These are phyloP conservation scores for Acanthamoeba culbertsoni DNA, from an alignment of 208 protist genomes.

Conservation along the genomic window DNA sequence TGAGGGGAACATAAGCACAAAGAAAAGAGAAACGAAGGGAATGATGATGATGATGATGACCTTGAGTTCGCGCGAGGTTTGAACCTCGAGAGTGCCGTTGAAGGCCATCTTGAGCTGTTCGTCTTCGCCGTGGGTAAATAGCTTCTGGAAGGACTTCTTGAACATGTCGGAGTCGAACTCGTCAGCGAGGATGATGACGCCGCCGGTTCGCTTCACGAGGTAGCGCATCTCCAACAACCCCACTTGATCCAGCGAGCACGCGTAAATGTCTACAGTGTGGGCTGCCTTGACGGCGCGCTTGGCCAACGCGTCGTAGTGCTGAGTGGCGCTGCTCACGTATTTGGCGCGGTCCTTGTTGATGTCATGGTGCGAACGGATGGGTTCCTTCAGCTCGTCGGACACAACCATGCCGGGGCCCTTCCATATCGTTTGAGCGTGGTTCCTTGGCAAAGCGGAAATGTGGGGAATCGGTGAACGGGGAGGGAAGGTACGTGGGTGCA, in stretches of 20 bases:
- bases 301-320: constrained; percentile 92
- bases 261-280: constrained; percentile 96
- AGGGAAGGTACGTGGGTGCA: constrained; percentile 81
- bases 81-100: constrained; percentile 95
- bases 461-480: not conserved
- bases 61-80: constrained; percentile 94
- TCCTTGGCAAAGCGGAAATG: not conserved
- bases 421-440: not conserved
- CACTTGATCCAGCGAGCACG: constrained; percentile 95
- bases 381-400: constrained; percentile 87
- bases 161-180: constrained; percentile 95
- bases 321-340: constrained; percentile 77
- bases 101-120: constrained; percentile 92
- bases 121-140: constrained; percentile 85
- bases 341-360: constrained; percentile 88
- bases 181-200: constrained; percentile 93
- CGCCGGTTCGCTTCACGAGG: constrained; percentile 77
- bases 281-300: constrained; percentile 91
- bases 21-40: too few species aligned
- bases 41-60: constrained; percentile 84
- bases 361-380: constrained; percentile 96
- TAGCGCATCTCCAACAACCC: constrained; percentile 95
- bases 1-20: not conserved
- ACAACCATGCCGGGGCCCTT: constrained; percentile 91
- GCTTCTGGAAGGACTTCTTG: constrained; percentile 87